Percentiles rank a stretch among this genome's conserved stretches.
These are phyloP conservation scores for Lolium rigidum DNA, from an alignment of 176 grass and related monocot species.

Conservation along the genomic window DNA sequence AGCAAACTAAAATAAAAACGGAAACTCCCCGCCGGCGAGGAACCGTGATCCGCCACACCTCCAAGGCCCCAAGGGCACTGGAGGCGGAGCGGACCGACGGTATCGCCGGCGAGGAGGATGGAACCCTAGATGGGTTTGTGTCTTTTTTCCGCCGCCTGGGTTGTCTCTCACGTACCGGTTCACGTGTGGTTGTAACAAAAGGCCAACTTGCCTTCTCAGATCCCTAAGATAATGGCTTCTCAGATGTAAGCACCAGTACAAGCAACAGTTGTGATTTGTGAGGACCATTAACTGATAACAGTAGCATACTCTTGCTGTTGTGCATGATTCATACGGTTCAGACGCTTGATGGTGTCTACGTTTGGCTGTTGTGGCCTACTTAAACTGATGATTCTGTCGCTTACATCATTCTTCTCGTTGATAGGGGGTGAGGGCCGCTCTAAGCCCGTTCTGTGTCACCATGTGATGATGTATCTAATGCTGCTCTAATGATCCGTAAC, in stretches of 20 bases:
- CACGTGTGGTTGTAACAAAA: too few species aligned
- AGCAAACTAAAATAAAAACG: too few species aligned
- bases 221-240: neutral
- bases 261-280: neutral
- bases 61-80: too few species aligned
- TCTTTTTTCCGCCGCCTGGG: too few species aligned
- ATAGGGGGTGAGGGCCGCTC: conserved; percentile 33
- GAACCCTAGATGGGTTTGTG: too few species aligned
- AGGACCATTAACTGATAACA: conserved; percentile 29
- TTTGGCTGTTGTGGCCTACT: conserved; percentile 36
- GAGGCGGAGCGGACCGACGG: too few species aligned
- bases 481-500: neutral
- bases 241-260: neutral
- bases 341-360: neutral
- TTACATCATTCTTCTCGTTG: conserved; percentile 31
- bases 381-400: conserved; percentile 13
- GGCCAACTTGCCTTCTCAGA: neutral
- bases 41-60: too few species aligned
- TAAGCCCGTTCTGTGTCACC: conserved; percentile 36
- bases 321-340: neutral
- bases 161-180: too few species aligned
- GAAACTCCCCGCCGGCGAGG: too few species aligned
- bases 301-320: neutral
- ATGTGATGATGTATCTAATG: conserved; percentile 36
- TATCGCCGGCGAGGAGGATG: too few species aligned